A percentile compares a stretch with the other conserved stretches of the same genome.
These are phyloP conservation scores for Chaetomium fimeti DNA, from an alignment of 495 filamentous ascomycete genomes.

Conservation along the genomic window DNA sequence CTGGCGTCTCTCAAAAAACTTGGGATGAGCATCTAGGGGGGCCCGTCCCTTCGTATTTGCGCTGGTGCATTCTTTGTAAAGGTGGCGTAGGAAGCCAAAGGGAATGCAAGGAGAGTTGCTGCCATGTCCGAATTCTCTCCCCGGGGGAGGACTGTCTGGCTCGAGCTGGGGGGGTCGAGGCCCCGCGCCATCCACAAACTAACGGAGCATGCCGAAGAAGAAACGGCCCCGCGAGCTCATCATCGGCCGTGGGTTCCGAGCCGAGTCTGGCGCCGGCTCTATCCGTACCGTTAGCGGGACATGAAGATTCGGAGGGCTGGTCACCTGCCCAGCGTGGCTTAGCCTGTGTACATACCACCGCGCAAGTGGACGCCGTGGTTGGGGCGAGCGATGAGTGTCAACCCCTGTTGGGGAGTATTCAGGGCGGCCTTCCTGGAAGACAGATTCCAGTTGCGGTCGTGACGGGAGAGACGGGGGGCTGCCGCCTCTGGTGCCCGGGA, in stretches of 20 bases:
- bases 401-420: neutral
- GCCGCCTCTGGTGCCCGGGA: neutral
- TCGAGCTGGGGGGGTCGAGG: neutral
- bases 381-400: neutral
- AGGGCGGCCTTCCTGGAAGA: neutral
- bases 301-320: neutral
- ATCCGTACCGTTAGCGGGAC: neutral
- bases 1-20: neutral
- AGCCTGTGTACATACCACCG: neutral
- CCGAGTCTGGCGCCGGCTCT: neutral
- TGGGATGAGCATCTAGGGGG: neutral
- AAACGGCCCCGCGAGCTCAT: neutral
- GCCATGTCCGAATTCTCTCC: neutral
- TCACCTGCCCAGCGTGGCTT: neutral
- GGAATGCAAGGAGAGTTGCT: neutral
- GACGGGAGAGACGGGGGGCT: neutral
- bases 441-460: neutral
- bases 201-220: slow-evolving; percentile 4
- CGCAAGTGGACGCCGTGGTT: neutral
- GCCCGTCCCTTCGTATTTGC: neutral
- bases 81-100: neutral
- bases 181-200: neutral
- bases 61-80: neutral
- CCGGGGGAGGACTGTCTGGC: neutral
- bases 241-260: neutral